These are phyloP conservation scores for Sanghuangporus weigelae DNA, from an alignment of 1,284 basidiomycete species.

Conservation along the genomic window DNA sequence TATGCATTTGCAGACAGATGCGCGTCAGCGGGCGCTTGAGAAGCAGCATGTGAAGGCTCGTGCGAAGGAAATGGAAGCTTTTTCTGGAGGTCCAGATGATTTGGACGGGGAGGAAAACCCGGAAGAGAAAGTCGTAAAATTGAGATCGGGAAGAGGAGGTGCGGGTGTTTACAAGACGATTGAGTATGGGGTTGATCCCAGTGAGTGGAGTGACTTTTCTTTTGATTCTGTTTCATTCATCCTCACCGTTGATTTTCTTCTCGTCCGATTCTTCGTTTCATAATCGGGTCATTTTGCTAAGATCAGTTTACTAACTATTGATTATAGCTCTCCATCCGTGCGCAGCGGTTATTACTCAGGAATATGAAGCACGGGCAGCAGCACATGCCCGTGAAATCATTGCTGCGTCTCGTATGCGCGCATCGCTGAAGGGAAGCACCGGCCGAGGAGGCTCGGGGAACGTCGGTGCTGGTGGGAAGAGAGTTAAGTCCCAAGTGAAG, in stretches of 20 bases:
- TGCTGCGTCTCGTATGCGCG: background rate
- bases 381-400: background rate
- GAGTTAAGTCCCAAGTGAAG: background rate
- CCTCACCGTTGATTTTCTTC: background rate
- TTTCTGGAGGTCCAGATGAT: background rate
- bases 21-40: background rate
- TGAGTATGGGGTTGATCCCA: background rate
- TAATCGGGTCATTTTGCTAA: no score
- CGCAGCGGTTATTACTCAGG: background rate
- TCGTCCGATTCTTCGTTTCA: background rate
- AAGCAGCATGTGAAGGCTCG: background rate
- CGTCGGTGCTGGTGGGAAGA: background rate
- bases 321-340: background rate
- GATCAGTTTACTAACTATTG: background rate
- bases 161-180: background rate
- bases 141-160: background rate
- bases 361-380: background rate
- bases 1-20: background rate
- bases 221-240: background rate
- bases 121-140: background rate
- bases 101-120: background rate
- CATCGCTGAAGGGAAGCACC: background rate
- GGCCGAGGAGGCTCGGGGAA: slow-evolving; percentile 2
- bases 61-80: background rate
- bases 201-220: background rate